A percentile compares a stretch with the other conserved stretches of the same genome.
Evolutionary conservation across 805 yeast genomes (phyloP).

Genomic region (Metschnikowia continentalis): DNA sequence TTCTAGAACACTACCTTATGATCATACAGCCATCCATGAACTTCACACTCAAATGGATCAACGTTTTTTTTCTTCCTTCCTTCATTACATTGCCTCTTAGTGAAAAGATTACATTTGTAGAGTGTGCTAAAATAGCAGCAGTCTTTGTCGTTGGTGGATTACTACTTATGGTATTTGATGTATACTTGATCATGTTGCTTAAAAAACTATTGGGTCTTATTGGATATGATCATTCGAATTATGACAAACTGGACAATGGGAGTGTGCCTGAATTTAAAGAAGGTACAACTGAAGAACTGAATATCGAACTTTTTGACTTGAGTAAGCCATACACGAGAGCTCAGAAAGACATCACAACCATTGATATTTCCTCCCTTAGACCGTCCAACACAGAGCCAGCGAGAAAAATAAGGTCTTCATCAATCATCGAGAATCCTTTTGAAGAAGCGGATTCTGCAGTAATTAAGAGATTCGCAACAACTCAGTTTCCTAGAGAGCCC

Average conservation of each 20-base stretch:
- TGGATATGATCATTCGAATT: slow-evolving; percentile 7
- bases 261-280: slow-evolving; percentile 14
- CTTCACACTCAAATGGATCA: slow-evolving; percentile 72
- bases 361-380: slow-evolving; percentile 21
- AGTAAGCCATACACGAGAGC: slow-evolving; percentile 9
- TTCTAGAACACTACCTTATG: slow-evolving; percentile 28
- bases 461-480: background rate
- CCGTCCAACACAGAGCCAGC: slow-evolving; percentile 4
- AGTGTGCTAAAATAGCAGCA: slow-evolving; percentile 69
- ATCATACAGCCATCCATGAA: slow-evolving; percentile 60
- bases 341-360: slow-evolving; percentile 38
- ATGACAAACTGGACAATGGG: slow-evolving; percentile 8
- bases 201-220: slow-evolving; percentile 14
- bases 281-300: slow-evolving; percentile 4
- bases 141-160: slow-evolving; percentile 67
- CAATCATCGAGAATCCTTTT: slow-evolving; percentile 9
- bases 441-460: background rate
- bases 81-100: slow-evolving; percentile 69
- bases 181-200: slow-evolving; percentile 33
- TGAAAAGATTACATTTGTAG: slow-evolving; percentile 59
- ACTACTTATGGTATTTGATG: slow-evolving; percentile 41
- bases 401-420: background rate
- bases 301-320: slow-evolving; percentile 13
- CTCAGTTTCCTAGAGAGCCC: background rate
- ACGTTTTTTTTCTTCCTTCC: slow-evolving; percentile 72